A percentile compares a stretch with the other conserved stretches of the same genome.
Evolutionary conservation across 2,329 filamentous ascomycete species (phyloP).

Genomic region (Diaporthe sp.): DNA sequence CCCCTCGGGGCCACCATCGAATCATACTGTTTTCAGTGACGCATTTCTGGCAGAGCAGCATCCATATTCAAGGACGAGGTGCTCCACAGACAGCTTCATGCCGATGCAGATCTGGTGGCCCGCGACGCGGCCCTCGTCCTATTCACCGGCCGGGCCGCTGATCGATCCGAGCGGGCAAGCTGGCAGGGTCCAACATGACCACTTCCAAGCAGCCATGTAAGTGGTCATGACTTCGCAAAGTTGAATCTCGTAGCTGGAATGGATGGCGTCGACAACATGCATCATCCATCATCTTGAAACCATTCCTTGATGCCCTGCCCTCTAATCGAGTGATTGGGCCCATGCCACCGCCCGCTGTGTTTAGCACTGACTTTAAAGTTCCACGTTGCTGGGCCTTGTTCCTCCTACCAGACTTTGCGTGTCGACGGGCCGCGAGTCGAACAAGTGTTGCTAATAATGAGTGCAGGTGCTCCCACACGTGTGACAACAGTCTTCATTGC

Average conservation of each 20-base stretch:
- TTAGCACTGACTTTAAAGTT: background rate
- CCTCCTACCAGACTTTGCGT: background rate
- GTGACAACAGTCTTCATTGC: background rate
- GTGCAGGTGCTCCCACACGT: background rate
- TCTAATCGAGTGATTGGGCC: background rate
- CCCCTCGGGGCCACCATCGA: background rate
- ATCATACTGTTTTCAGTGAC: background rate
- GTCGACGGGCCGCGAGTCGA: background rate
- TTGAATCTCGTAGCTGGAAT: background rate
- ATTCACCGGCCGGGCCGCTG: background rate
- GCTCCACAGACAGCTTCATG: background rate
- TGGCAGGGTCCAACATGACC: background rate
- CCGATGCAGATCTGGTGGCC: constrained; percentile 6
- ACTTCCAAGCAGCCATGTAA: background rate
- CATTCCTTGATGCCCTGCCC: background rate
- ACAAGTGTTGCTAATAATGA: background rate
- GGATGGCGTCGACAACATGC: background rate
- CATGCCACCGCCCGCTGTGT: background rate
- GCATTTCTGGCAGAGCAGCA: background rate
- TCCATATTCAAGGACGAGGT: background rate
- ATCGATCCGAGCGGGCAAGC: background rate
- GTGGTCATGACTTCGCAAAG: background rate
- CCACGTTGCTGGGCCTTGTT: background rate
- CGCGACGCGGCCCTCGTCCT: background rate
- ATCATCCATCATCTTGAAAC: background rate